Evolutionary conservation across 768 basidiomycete species (phyloP), one percentile per base, ranked within the genome.

Genomic region (Lactarius sp.): DNA sequence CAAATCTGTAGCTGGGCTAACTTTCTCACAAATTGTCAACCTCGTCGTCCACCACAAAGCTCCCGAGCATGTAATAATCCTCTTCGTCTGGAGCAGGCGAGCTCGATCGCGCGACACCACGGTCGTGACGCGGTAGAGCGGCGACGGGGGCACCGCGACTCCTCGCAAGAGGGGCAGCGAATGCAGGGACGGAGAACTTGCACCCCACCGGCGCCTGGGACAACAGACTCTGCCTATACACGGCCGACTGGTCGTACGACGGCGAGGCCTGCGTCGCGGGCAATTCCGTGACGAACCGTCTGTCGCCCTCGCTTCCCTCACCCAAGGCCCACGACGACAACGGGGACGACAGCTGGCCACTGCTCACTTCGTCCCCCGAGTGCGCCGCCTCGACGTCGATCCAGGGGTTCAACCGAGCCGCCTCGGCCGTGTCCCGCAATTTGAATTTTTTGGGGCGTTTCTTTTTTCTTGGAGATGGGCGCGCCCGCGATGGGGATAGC

Each of bases 21-120:
- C 27, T 27, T 2, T 27, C 27, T 27, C 27, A 27, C 27, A 27
- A 27, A 27, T 3, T 27, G 27, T 3, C 86, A 22, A 80, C 87
- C 47, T 90, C 88, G 70, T 94, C 91, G 59, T 79, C 83, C 13
- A 94, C 90, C 16, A 94, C 83, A 68, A 94, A 94, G 71, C 87
- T 93, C 12, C 84, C 92, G 50, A 87, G 70, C 49, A 76, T 80
- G 71, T 94, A 94, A 54, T 83, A 80, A 65, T 92, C 87, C 56
- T 79, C 81, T 13, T 75, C 79, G 41, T 80, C 78, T 44, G 79
- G 78, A 22, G 76, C 76, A 4, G 90, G 88, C 1, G 89, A 91
- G 66, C 87, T 90, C 9, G 85, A 83, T 54, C 79, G 69, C 42
- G 63, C 61, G 39, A 71, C 69, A 12, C 13, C 22, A 13, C 73